Evolutionary conservation across 164 flowering plant genomes (phyloP), one percentile per base, ranked within the genome.

Genomic region (Warburgia ugandensis): DNA sequence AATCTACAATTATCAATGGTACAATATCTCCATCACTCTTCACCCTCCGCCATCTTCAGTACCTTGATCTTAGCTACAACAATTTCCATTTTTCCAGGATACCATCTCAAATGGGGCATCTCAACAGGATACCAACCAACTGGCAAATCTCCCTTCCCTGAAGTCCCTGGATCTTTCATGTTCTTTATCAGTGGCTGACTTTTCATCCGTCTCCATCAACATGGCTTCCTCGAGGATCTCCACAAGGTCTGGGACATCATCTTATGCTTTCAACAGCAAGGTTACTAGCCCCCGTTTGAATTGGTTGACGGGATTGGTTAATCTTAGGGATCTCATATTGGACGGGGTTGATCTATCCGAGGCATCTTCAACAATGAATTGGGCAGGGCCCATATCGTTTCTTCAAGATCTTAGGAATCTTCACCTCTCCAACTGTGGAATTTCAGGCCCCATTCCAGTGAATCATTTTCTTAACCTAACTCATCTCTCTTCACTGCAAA

Each of bases 21-120:
- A 51, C 49, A 13, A 19, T 63, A 25, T 52, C 67, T 31, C 53
- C 47, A 6, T 29, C 54, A n/a, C 62, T 63, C 21, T 63, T 58
- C 52, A 52, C 9, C 0, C 67, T 57, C 33, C 12, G 4, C 41
- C 41, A 52, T 40, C 41, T 63, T 22, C 32, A 31, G 21, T n/a
- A 51, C 32, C 62, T 63, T 31, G 62, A 63, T 33, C 57, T 63
- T 5, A 56, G 60, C 29, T 54, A 40, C 55, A 61, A 61, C 42
- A 48, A 61, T 27, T 61, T 61, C 36, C 29, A 53, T 17, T 44
- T 40, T 16, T 55, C 65, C 4, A 61, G 26, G 31, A 54, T 54
- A 4, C 52, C 58, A 3, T 25, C 2, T 12, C 48, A 41, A 9
- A 19, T 61, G 5, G 6, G 44, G 26, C 47, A 54, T 19, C 60